Evolutionary conservation across 2,329 filamentous ascomycete species (phyloP), one percentile per base, ranked within the genome.

Genomic region (Trichophyton rubrum): DNA sequence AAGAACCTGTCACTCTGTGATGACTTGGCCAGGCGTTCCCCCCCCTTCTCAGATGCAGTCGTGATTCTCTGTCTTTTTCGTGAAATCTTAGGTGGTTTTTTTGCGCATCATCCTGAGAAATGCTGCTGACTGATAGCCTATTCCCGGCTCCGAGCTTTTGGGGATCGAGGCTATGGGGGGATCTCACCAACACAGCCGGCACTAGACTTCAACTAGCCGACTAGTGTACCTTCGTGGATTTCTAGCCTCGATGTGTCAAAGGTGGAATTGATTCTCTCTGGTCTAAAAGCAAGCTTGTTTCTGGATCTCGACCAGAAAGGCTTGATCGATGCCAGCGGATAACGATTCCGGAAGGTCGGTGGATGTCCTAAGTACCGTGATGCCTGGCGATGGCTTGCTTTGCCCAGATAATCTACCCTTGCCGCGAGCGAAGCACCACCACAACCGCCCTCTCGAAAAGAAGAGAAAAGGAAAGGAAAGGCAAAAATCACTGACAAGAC

Each of bases 331-430:
- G 49, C 22, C 22, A 30, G 22, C 49, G 22, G 49, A 53, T 27
- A 53, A 53, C 49, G 22, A 53, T 53, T 53, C 49, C 49, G 49
- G 49, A 53, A 53, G 49, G 49, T 53, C 49, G 30, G 49, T 53
- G 22, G 22, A 33, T 22, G 22, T 53, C 33, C 33, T 30, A 38
- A 38, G 33, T 38, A 38, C 33, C 33, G 27, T 30, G 7, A 27
- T 33, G 49, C 22, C 49, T 53, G 49, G 49, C 49, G 49, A 53
- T 53, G 49, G 49, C 49, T 53, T 53, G 11, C 22, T 51, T 22
- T 22, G 49, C 49, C 49, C 49, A 53, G 49, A 53, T n/a, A 53
- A 27, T 6, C 49, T 30, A 30, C 22, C 33, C 22, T 27, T 53
- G 49, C 49, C 22, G 45, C 22, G 45, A 27, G 45, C 45, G 45